Percentiles rank a stretch among this genome's conserved stretches.
Evolutionary conservation across 2,329 filamentous ascomycete genomes (phyloP).

Genomic region (Aureobasidium sp.): DNA sequence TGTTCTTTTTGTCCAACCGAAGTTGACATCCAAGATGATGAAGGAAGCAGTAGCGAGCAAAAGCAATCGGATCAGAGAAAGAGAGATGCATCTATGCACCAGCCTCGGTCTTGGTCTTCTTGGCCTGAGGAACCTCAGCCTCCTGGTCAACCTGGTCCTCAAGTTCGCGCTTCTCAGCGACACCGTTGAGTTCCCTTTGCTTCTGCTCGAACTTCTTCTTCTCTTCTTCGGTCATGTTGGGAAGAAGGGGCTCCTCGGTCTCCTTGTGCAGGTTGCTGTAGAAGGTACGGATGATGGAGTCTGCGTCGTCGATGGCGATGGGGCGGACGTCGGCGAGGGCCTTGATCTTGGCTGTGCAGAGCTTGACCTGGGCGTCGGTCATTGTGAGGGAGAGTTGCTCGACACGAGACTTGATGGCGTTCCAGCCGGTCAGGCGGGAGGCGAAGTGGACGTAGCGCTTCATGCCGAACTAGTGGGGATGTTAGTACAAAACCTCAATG

Average conservation of each 20-base stretch:
- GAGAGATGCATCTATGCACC: conserved; percentile 25
- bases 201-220: conserved; percentile 49
- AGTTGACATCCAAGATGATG: neutral
- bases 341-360: conserved; percentile 85
- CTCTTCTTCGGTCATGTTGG: conserved; percentile 54
- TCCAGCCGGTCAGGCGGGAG: conserved; percentile 80
- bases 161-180: conserved; percentile 40
- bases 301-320: conserved; percentile 80
- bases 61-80: neutral
- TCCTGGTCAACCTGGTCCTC: conserved; percentile 37
- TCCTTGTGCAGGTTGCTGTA: conserved; percentile 57
- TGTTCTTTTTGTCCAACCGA: neutral
- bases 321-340: conserved; percentile 74
- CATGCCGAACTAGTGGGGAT: conserved; percentile 46
- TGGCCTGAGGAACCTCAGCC: conserved; percentile 36
- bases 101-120: conserved; percentile 40
- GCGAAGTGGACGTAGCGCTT: conserved; percentile 81
- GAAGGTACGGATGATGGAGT: conserved; percentile 77
- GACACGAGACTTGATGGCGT: conserved; percentile 85
- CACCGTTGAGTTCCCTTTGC: conserved; percentile 43
- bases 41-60: too few species aligned
- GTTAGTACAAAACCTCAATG: neutral
- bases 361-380: conserved; percentile 70
- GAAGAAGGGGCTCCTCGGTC: conserved; percentile 50
- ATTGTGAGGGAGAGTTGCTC: conserved; percentile 72